Conservation (phyloP, 2,329 filamentous ascomycete species). For the Rosellinia necatrix region DNA sequence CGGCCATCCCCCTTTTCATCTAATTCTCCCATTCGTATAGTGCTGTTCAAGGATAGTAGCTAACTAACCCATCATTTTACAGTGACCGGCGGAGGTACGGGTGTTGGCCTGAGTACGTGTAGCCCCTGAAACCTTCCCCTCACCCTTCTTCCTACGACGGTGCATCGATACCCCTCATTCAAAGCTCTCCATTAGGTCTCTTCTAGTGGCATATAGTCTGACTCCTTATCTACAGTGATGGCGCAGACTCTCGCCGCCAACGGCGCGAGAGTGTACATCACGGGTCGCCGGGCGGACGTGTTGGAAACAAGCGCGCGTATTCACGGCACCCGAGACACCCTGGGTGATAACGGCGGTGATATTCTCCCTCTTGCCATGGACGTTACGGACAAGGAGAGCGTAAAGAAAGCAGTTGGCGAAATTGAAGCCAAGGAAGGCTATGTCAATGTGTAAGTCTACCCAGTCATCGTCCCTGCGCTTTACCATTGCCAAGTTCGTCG, state of each 20-base stretch:
- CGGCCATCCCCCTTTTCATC: slow-evolving; percentile 3
- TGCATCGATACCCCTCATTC: neutral
- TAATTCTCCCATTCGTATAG: neutral
- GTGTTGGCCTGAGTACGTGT: slow-evolving; percentile 36
- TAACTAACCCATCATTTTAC: neutral
- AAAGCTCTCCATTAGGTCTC: neutral
- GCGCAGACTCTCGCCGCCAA: slow-evolving; percentile 51
- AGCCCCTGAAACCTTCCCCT: slow-evolving; percentile 1
- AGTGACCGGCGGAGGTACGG: slow-evolving; percentile 40
- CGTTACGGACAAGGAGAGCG: slow-evolving; percentile 55
- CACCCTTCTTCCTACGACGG: neutral
- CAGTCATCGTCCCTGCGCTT: neutral
- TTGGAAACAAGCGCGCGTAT: slow-evolving; percentile 48
- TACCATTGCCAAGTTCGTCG: too few relatives aligned
- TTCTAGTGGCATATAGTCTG: neutral
- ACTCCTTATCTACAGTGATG: slow-evolving; percentile 42
- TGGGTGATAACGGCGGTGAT: slow-evolving; percentile 48
- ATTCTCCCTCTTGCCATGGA: slow-evolving; percentile 52
- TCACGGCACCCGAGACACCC: slow-evolving; percentile 48
- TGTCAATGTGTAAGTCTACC: slow-evolving; percentile 49
- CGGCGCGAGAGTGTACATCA: slow-evolving; percentile 45
- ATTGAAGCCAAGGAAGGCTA: slow-evolving; percentile 56
- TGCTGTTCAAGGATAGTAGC: neutral
- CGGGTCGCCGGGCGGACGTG: slow-evolving; percentile 50
- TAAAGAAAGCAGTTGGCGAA: slow-evolving; percentile 52